Base-by-base conservation (phyloP, 73 alveolate genomes). In the Durusdinium trenchii region DNA sequence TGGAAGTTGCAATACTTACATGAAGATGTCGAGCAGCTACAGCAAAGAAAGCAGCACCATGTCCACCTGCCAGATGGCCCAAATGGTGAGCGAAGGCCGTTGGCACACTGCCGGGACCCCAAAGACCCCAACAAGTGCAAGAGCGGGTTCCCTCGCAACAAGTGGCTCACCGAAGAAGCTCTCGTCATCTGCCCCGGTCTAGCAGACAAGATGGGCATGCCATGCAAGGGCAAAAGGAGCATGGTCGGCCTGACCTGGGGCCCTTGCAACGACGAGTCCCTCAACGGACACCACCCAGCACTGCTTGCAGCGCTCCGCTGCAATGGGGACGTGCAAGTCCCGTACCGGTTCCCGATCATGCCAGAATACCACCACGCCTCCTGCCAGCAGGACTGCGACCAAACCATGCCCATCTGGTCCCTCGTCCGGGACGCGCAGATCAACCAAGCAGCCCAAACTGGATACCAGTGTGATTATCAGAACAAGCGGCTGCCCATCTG, bases 401-500 rank as follows among this genome's bases (percentile, higher is more conserved):
- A 32, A 10, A 47, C 20, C 46, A 36, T 18, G 26, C 2, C 28
- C 69, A 10, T 45, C 46, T 30, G 47, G 36, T 12, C 12, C 54
- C 62, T 79, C 46, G 64, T 47, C 64, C 42, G n/a, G 38, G 42
- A 43, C 18, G 90, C 90, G 35, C 90, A 79, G 62, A 12, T 16
- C 20, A 79, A 40, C 30, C 90, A 79, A 40, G 90, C 90, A 30
- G 90, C 90, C 32, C 90, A 79, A 28, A 64, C 94, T 10, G 90
- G 94, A 18, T 84, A 84, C 36, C 76, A 48, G 69, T 50, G 76
- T 43, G 92, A 81, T 67, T 81, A 81, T 43, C 6, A 18, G 47
- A 52, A 86, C 95, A 86, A 86, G 83, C 85, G 96, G 69, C 50
- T 40, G 46, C 86, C 96, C 73, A 43, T 89, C 73, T 84, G 73